Conservation (phyloP, 1,139 yeast species). For the Diutina ranongensis region DNA sequence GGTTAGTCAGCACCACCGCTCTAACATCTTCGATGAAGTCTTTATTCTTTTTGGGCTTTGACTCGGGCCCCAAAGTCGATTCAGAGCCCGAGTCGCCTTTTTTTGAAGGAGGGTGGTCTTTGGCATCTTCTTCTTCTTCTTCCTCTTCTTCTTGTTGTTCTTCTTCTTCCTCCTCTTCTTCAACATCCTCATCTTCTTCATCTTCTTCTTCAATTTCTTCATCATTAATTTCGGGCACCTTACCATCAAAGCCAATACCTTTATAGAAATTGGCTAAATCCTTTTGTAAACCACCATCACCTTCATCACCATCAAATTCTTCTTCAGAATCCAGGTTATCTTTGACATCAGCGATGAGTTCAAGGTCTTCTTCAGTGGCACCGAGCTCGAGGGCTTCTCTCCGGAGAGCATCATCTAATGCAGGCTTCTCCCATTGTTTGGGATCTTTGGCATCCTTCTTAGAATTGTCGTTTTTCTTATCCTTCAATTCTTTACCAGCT, state of each 20-base stretch:
- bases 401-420: neutral
- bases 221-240: constrained; percentile 12
- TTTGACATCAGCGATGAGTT: constrained; percentile 37
- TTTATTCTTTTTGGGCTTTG: constrained; percentile 10
- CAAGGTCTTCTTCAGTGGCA: constrained; percentile 57
- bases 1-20: constrained; percentile 44
- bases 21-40: constrained; percentile 41
- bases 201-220: constrained; percentile 7
- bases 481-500: neutral
- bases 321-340: constrained; percentile 46
- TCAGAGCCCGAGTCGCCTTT: constrained; percentile 6
- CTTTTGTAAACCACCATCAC: constrained; percentile 37
- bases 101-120: constrained; percentile 12
- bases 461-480: constrained; percentile 7
- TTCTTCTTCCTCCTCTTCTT: constrained; percentile 14
- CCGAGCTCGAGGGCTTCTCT: constrained; percentile 60
- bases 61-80: neutral
- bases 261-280: constrained; percentile 62
- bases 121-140: constrained; percentile 13
- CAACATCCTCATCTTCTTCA: constrained; percentile 12
- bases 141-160: constrained; percentile 17
- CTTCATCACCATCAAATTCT: constrained; percentile 36
- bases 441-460: constrained; percentile 10
- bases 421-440: neutral
- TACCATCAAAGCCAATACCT: constrained; percentile 48